phyloP scores from a whole-genome alignment of 139 green algal genomes.

The Micromonas commoda region DNA sequence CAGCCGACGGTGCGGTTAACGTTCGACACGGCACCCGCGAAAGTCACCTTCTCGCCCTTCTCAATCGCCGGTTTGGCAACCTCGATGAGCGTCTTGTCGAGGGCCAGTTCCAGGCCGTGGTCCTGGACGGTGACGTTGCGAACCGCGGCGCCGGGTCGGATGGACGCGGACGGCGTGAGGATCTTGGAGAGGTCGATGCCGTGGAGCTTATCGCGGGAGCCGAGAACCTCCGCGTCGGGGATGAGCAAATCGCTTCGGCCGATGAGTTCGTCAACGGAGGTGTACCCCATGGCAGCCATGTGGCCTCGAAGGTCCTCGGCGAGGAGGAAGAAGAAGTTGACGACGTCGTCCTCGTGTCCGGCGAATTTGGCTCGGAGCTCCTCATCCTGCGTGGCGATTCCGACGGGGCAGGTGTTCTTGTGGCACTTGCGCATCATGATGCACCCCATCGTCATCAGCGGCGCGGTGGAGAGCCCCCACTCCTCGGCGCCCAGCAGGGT shows the following conservation, averaged over 20 bases:
- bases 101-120: conserved; percentile 70
- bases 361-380: conserved; percentile 90
- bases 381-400: conserved; percentile 89
- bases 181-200: conserved; percentile 75
- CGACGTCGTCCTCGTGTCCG: conserved; percentile 83
- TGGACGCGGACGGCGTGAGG: conserved; percentile 66
- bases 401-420: conserved; percentile 95
- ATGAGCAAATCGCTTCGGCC: conserved; percentile 79
- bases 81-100: conserved; percentile 77
- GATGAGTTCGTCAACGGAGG: conserved; percentile 80
- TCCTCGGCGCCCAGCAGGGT: conserved; percentile 88
- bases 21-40: conserved; percentile 75
- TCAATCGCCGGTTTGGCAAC: conserved; percentile 57
- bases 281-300: conserved; percentile 84
- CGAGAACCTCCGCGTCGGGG: conserved; percentile 56
- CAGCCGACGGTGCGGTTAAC: conserved; percentile 72
- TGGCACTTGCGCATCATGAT: conserved; percentile 99
- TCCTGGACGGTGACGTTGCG: conserved; percentile 48
- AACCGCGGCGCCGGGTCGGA: conserved; percentile 77
- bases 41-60: conserved; percentile 47
- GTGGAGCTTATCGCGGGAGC: conserved; percentile 62
- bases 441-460: conserved; percentile 91
- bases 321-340: conserved; percentile 96
- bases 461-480: conserved; percentile 91
- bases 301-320: conserved; percentile 81